Evolutionary conservation across 345 rosid genomes (phyloP).

Genomic region (Tarenaya hassleriana): DNA sequence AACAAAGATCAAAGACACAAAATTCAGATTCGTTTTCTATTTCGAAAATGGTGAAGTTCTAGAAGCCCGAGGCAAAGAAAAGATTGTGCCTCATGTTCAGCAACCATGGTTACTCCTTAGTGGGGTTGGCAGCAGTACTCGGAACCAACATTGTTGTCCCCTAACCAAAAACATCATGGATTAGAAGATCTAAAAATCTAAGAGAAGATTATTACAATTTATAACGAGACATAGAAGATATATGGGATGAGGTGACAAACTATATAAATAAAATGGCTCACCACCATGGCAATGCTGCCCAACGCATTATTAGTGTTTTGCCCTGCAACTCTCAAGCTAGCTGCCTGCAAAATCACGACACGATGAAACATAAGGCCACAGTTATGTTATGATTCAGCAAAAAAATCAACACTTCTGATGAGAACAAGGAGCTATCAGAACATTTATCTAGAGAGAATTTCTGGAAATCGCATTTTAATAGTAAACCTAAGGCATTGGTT

Average conservation of each 20-base stretch:
- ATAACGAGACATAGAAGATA: neutral
- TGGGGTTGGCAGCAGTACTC: slow-evolving; percentile 51
- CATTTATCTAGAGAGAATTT: too few species aligned
- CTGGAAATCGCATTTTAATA: too few species aligned
- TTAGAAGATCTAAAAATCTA: too few species aligned
- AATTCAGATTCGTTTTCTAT: too few species aligned
- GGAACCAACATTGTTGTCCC: slow-evolving; percentile 94
- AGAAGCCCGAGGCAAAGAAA: too few species aligned
- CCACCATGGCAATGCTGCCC: slow-evolving; percentile 84
- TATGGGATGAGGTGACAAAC: neutral
- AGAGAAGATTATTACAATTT: too few species aligned
- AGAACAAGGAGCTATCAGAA: too few species aligned
- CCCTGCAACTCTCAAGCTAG: slow-evolving; percentile 71
- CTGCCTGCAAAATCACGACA: slow-evolving; percentile 58
- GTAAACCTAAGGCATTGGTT: too few species aligned
- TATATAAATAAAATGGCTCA: slow-evolving; percentile 19
- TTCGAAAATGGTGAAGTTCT: too few species aligned
- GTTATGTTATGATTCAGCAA: too few species aligned
- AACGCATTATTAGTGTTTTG: slow-evolving; percentile 79
- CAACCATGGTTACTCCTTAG: slow-evolving; percentile 30
- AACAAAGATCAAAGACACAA: too few species aligned
- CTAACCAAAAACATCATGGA: slow-evolving; percentile 27
- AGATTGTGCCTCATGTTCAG: neutral
- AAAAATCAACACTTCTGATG: neutral
- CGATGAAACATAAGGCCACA: slow-evolving; percentile 2